Conservation (phyloP, 306 rosid species). For the Cucurbita maxima region DNA sequence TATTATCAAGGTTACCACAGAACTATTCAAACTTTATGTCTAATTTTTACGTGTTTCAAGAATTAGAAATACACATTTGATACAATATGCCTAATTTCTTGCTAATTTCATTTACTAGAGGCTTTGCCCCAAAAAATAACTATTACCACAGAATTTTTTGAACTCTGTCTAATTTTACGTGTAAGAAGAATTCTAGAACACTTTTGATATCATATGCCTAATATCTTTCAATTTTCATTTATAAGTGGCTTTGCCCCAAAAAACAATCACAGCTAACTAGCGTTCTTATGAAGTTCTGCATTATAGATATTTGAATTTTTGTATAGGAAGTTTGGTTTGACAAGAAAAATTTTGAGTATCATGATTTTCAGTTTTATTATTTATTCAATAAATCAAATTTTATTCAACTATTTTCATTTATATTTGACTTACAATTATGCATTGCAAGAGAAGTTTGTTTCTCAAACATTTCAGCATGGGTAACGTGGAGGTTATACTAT, state of each 20-base stretch:
- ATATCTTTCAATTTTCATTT: background rate
- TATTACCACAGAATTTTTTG: conserved; percentile 13
- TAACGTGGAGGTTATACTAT: too few species aligned
- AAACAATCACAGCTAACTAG: background rate
- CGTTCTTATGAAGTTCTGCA: background rate
- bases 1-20: conserved; percentile 37
- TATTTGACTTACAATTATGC: background rate
- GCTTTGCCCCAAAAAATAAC: background rate
- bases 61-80: background rate
- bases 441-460: background rate
- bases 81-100: background rate
- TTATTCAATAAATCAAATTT: background rate
- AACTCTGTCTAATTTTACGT: background rate
- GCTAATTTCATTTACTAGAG: background rate
- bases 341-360: background rate
- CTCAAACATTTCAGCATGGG: background rate
- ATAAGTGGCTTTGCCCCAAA: background rate
- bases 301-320: background rate
- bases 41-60: background rate
- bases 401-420: background rate
- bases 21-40: conserved; percentile 1
- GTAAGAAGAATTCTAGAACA: background rate
- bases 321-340: background rate
- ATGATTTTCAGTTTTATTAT: background rate
- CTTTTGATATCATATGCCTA: background rate